Evolutionary conservation across 2,329 filamentous ascomycete genomes (phyloP).

Genomic region (Helminthosporium solani): DNA sequence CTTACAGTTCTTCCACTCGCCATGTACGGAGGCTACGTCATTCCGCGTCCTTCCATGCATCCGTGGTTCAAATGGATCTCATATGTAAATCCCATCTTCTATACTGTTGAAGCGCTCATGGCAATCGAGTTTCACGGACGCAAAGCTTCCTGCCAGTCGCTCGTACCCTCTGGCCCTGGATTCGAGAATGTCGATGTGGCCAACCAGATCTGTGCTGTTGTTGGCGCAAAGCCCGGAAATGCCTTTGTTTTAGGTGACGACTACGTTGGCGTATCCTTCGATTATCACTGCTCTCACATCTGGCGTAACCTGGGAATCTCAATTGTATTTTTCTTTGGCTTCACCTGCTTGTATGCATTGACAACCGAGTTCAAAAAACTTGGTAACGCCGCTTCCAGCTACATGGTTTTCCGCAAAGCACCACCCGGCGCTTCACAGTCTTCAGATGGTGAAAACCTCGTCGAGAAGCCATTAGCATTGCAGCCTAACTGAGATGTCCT

Average conservation of each 20-base stretch:
- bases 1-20: no score
- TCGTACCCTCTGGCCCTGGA: slow-evolving; percentile 40
- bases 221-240: slow-evolving; percentile 2
- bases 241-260: slow-evolving; percentile 9
- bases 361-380: no score
- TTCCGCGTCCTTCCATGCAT: slow-evolving; percentile 59
- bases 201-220: slow-evolving; percentile 3
- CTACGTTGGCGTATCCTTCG: slow-evolving; percentile 19
- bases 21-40: slow-evolving; percentile 67
- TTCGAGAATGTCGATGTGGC: slow-evolving; percentile 30
- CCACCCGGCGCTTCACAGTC: no score
- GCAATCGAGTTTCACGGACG: slow-evolving; percentile 66
- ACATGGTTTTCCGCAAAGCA: no score
- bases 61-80: slow-evolving; percentile 51
- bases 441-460: no score
- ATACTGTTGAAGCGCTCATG: slow-evolving; percentile 74
- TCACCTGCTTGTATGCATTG: no score
- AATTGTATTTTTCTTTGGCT: no score
- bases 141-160: slow-evolving; percentile 50
- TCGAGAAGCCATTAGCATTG: no score
- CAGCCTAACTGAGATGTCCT: no score
- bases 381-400: no score
- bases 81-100: slow-evolving; percentile 72
- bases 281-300: slow-evolving; percentile 29
- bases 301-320: slow-evolving; percentile 26